Evolutionary conservation across 805 yeast genomes (phyloP).

Genomic region (baker's yeast (Saccharomyces cerevisiae)): DNA sequence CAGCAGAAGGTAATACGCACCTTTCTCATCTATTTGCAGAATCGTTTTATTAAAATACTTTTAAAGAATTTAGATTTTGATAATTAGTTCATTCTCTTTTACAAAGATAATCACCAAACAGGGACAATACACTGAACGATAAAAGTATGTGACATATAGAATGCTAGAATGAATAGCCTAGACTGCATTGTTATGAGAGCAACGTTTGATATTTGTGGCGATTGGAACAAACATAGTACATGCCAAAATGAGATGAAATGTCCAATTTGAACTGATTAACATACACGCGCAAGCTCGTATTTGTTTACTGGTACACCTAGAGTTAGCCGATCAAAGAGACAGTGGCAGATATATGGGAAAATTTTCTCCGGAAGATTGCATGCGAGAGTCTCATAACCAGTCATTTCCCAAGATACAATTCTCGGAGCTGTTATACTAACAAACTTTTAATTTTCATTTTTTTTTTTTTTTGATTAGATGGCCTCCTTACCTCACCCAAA

Average conservation of each 20-base stretch:
- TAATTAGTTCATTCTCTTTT: neutral
- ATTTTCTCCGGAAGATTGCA: neutral
- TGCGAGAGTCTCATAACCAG: neutral
- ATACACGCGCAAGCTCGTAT: too few relatives aligned
- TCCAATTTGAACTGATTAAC: neutral
- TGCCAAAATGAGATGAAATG: neutral
- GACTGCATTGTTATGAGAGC: neutral
- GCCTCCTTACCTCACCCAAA: constrained; percentile 98
- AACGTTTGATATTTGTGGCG: neutral
- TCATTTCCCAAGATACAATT: neutral
- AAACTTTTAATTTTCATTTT: neutral
- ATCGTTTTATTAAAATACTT: neutral
- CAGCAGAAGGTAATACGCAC: neutral
- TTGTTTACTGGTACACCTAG: neutral
- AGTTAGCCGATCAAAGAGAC: neutral
- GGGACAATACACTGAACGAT: neutral
- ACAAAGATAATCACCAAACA: neutral
- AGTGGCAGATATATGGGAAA: neutral
- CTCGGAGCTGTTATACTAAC: constrained; percentile 3
- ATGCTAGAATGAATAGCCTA: neutral
- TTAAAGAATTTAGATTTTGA: neutral
- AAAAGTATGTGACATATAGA: neutral
- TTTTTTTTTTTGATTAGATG: constrained; percentile 41
- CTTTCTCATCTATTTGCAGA: neutral
- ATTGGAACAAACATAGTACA: neutral